phyloP scores from a whole-genome alignment of 2,329 filamentous ascomycete species.

The Diplodia scrobiculata region DNA sequence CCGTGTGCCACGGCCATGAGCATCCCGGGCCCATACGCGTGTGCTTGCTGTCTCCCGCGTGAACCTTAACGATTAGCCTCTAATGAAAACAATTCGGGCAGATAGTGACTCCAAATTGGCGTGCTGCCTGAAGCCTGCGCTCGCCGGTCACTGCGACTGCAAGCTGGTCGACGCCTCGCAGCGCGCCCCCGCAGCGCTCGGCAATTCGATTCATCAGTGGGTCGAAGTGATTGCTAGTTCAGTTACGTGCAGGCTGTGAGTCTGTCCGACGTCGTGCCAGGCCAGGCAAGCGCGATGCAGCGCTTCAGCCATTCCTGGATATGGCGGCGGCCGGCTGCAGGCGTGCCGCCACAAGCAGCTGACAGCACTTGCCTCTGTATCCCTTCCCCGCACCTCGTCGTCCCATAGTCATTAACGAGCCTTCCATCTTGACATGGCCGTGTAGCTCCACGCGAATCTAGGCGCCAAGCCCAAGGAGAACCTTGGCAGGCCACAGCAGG shows the following conservation, averaged over 20 bases:
- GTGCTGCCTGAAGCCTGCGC: too few relatives aligned
- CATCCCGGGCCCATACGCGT: neutral
- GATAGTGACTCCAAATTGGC: neutral
- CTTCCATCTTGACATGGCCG: neutral
- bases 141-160: too few relatives aligned
- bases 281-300: too few relatives aligned
- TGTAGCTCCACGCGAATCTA: neutral
- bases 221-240: neutral
- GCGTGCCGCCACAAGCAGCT: neutral
- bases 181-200: neutral
- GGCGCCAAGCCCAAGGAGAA: neutral
- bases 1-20: neutral
- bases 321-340: constrained; percentile 1
- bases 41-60: neutral
- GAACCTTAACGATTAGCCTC: constrained; percentile 9
- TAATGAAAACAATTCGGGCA: neutral
- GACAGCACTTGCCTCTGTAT: neutral
- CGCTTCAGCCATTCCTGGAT: neutral
- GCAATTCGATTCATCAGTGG: neutral
- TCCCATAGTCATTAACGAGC: neutral
- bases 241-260: neutral
- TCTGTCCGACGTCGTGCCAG: neutral
- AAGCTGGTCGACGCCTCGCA: too few relatives aligned
- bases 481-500: constrained; percentile 2
- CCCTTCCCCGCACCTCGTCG: neutral